Conservation (phyloP, 228 moss, liverwort and hornwort species). For the Sphagnum fallax region DNA sequence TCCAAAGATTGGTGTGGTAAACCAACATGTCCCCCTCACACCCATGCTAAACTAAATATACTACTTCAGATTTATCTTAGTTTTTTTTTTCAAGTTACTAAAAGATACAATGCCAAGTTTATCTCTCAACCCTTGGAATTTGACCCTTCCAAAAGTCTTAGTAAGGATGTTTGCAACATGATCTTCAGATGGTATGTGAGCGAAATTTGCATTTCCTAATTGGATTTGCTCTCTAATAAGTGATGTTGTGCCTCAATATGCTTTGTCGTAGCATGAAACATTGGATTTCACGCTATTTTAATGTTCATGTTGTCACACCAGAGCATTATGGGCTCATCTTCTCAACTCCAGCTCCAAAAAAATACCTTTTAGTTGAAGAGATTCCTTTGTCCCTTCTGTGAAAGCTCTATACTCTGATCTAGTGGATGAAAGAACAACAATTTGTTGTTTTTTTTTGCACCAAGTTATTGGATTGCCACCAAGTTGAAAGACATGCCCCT, state of each 20-base stretch:
- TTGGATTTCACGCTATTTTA: not conserved
- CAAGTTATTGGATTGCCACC: not conserved
- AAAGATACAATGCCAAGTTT: too few species aligned
- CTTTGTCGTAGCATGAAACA: constrained; percentile 3
- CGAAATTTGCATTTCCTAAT: too few species aligned
- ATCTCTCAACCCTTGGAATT: too few species aligned
- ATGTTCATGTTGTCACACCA: constrained; percentile 1
- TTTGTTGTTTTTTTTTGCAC: not conserved
- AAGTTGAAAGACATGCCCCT: not conserved
- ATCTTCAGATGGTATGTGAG: too few species aligned
- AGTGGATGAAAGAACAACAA: not conserved
- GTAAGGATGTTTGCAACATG: too few species aligned
- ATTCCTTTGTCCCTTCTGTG: not conserved
- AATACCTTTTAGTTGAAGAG: not conserved
- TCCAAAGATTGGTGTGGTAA: too few species aligned
- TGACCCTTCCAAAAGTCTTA: too few species aligned
- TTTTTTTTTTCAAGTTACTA: too few species aligned
- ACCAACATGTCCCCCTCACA: too few species aligned
- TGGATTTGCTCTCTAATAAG: constrained; percentile 2
- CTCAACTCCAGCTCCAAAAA: not conserved
- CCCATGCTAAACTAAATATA: too few species aligned
- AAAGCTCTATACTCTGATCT: not conserved
- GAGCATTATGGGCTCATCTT: not conserved
- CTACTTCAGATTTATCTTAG: too few species aligned
- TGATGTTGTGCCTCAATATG: constrained; percentile 2